phyloP scores from a whole-genome alignment of 2,329 filamentous ascomycete species.

The Orbilia ellipsospora region DNA sequence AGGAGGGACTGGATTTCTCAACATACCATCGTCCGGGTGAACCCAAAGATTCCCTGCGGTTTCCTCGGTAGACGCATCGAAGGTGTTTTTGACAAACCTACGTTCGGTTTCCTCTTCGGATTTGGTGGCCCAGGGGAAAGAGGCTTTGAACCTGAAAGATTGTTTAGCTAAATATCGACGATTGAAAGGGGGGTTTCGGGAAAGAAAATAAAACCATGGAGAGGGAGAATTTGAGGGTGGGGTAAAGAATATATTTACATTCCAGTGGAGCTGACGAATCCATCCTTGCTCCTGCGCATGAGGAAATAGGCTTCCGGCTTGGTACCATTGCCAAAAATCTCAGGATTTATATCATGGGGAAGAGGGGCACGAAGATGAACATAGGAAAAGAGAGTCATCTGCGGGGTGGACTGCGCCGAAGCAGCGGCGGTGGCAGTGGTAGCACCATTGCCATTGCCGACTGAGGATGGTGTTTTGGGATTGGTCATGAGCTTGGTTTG shows the following conservation, averaged over 20 bases:
- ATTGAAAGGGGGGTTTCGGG: neutral
- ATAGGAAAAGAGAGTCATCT: conserved; percentile 84
- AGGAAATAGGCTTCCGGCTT: conserved; percentile 91
- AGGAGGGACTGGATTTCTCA: conserved; percentile 15
- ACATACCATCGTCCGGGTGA: conserved; percentile 75
- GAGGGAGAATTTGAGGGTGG: neutral
- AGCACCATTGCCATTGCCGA: conserved; percentile 64
- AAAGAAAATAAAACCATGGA: neutral
- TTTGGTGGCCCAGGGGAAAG: conserved; percentile 80
- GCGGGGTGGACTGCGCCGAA: conserved; percentile 69
- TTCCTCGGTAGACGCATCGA: conserved; percentile 79
- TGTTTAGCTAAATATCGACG: conserved; percentile 2
- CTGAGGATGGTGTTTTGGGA: conserved; percentile 19
- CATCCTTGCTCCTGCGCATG: conserved; percentile 89
- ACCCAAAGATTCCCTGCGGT: conserved; percentile 98
- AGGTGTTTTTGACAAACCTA: conserved; percentile 80
- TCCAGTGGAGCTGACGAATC: conserved; percentile 84
- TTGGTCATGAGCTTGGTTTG: conserved; percentile 85
- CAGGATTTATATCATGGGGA: conserved; percentile 75
- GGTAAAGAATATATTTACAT: conserved; percentile 66
- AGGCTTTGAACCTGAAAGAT: conserved; percentile 75
- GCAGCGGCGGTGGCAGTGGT: conserved; percentile 63
- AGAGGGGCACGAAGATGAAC: conserved; percentile 92
- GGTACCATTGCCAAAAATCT: conserved; percentile 80
- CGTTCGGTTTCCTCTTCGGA: conserved; percentile 80